Evolutionary conservation across 108 stramenopile genomes (phyloP).

Genomic region (Discostella stelligeroides): DNA sequence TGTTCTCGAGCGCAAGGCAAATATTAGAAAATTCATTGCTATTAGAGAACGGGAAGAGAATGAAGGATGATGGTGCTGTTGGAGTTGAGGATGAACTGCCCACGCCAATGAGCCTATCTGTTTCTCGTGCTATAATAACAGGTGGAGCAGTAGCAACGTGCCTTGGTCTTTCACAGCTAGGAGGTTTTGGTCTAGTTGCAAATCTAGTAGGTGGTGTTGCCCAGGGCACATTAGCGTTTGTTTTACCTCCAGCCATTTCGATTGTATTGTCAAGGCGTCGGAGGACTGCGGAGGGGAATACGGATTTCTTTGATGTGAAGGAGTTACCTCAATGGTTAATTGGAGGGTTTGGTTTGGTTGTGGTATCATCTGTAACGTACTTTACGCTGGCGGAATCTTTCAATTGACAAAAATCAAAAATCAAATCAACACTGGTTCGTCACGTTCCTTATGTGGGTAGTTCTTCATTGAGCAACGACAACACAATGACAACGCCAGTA

Average conservation of each 20-base stretch:
- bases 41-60: background rate
- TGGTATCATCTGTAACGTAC: slow-evolving; percentile 54
- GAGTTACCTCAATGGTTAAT: slow-evolving; percentile 46
- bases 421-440: slow-evolving; percentile 32
- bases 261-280: slow-evolving; percentile 27
- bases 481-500: background rate
- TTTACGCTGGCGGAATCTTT: slow-evolving; percentile 44
- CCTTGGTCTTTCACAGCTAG: slow-evolving; percentile 48
- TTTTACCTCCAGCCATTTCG: slow-evolving; percentile 49
- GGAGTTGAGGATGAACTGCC: slow-evolving; percentile 10
- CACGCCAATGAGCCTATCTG: slow-evolving; percentile 11
- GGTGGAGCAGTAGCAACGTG: slow-evolving; percentile 41
- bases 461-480: background rate
- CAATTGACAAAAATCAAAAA: slow-evolving; percentile 7
- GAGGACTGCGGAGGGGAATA: slow-evolving; percentile 11
- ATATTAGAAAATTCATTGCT: slow-evolving; percentile 48
- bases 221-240: slow-evolving; percentile 53
- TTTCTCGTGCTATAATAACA: slow-evolving; percentile 40
- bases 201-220: slow-evolving; percentile 56
- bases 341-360: slow-evolving; percentile 48
- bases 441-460: background rate
- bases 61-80: background rate
- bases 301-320: slow-evolving; percentile 12
- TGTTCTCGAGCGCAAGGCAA: slow-evolving; percentile 49
- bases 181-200: slow-evolving; percentile 52